Conservation (phyloP, 495 filamentous ascomycete species). For the Neurospora sp. region DNA sequence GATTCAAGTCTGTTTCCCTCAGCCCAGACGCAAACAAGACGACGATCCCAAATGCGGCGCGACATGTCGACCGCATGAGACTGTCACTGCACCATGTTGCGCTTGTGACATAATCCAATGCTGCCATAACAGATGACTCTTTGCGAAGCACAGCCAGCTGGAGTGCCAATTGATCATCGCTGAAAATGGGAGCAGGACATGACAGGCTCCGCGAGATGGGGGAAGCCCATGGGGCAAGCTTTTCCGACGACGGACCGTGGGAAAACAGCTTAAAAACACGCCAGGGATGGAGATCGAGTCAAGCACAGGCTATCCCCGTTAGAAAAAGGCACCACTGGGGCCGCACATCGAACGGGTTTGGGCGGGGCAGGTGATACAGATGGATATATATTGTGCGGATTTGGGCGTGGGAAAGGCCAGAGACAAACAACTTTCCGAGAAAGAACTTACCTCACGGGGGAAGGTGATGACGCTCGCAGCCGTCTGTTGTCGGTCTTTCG, state of each 20-base stretch:
- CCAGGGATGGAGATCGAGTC: not conserved
- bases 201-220: not conserved
- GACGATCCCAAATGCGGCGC: not conserved
- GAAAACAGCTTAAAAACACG: not conserved
- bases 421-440: not conserved
- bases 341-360: not conserved
- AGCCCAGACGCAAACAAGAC: not conserved
- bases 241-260: not conserved
- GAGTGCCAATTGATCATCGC: not conserved
- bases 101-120: not conserved
- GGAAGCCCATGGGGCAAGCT: not conserved
- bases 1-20: not conserved
- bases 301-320: slow-evolving; percentile 4
- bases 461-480: slow-evolving; percentile 35
- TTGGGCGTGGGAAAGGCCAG: slow-evolving; percentile 1
- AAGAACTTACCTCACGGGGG: slow-evolving; percentile 35
- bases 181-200: not conserved
- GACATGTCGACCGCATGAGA: not conserved
- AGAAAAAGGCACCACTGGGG: slow-evolving; percentile 14
- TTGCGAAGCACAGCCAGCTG: not conserved
- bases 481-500: slow-evolving; percentile 32
- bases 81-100: not conserved
- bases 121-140: not conserved
- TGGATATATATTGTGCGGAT: slow-evolving; percentile 2
- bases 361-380: not conserved